Percentiles rank a stretch among this genome's conserved stretches.
phyloP scores from a whole-genome alignment of 176 grass and related monocot genomes.

The Calamus simplicifolius region DNA sequence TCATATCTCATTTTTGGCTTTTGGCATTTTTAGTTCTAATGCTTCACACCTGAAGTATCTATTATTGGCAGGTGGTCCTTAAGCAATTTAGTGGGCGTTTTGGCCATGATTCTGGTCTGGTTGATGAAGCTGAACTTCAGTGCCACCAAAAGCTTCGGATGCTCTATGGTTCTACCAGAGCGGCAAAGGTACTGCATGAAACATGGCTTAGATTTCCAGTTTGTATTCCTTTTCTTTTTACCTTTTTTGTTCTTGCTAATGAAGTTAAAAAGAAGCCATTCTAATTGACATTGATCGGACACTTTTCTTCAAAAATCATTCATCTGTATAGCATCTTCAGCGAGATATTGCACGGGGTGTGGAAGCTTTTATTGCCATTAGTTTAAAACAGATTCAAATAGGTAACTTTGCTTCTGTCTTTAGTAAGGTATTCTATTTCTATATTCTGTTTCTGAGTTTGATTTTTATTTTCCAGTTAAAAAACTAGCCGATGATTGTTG shows the following conservation, averaged over 20 bases:
- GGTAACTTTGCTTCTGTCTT: slow-evolving; percentile 23
- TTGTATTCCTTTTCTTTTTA: background rate
- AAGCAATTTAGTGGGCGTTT: slow-evolving; percentile 67
- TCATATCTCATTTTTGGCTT: background rate
- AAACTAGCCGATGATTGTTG: slow-evolving; percentile 83
- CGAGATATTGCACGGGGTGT: slow-evolving; percentile 66
- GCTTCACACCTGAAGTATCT: background rate
- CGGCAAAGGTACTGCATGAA: slow-evolving; percentile 50
- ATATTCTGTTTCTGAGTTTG: background rate
- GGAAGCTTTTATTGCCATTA: slow-evolving; percentile 71
- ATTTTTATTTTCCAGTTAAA: slow-evolving; percentile 44
- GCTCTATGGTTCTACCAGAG: slow-evolving; percentile 70
- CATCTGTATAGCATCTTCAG: slow-evolving; percentile 65
- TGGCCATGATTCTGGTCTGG: slow-evolving; percentile 62
- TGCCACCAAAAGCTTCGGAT: slow-evolving; percentile 86
- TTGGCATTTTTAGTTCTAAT: slow-evolving; percentile 9
- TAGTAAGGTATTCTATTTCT: background rate
- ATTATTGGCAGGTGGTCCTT: slow-evolving; percentile 48
- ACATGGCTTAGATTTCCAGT: background rate
- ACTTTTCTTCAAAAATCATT: slow-evolving; percentile 6
- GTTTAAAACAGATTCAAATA: slow-evolving; percentile 96
- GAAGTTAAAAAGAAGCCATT: background rate
- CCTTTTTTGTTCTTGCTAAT: slow-evolving; percentile 2
- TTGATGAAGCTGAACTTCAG: slow-evolving; percentile 88
- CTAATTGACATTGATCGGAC: background rate